Percentiles rank a stretch among this genome's conserved stretches.
Conservation (phyloP, 1,139 yeast species). For the Yamadazyma atlantica region DNA sequence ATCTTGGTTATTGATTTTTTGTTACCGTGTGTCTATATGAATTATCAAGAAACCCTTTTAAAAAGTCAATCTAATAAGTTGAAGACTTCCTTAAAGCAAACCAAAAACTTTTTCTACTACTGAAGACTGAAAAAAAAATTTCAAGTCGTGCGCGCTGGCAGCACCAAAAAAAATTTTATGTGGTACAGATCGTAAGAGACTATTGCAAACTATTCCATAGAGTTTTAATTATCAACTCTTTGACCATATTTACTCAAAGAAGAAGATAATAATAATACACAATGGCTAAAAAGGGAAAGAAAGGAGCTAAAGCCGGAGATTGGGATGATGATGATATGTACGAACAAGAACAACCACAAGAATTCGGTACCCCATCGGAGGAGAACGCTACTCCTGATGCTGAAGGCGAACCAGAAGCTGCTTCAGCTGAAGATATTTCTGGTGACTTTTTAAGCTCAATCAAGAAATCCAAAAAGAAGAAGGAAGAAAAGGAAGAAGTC, state of each 20-base stretch:
- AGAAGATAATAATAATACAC: not conserved
- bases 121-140: constrained; percentile 5
- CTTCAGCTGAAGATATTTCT: constrained; percentile 45
- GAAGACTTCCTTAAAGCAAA: too few relatives aligned
- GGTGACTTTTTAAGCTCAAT: constrained; percentile 82
- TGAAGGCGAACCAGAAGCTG: constrained; percentile 27
- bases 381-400: constrained; percentile 13
- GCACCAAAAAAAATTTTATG: not conserved
- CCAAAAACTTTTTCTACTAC: constrained; percentile 3
- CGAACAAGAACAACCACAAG: constrained; percentile 59
- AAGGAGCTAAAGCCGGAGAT: constrained; percentile 53
- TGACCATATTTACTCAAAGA: too few relatives aligned
- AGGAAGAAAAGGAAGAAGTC: constrained; percentile 54
- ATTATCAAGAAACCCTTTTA: not conserved
- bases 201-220: too few relatives aligned
- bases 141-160: constrained; percentile 3
- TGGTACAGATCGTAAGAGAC: not conserved
- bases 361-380: constrained; percentile 36
- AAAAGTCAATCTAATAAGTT: not conserved
- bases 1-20: constrained; percentile 24
- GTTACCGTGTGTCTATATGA: not conserved
- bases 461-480: constrained; percentile 75
- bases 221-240: too few relatives aligned
- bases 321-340: constrained; percentile 78
- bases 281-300: constrained; percentile 56